phyloP scores from a whole-genome alignment of 495 filamentous ascomycete species.

The Aspergillus biplanus region DNA sequence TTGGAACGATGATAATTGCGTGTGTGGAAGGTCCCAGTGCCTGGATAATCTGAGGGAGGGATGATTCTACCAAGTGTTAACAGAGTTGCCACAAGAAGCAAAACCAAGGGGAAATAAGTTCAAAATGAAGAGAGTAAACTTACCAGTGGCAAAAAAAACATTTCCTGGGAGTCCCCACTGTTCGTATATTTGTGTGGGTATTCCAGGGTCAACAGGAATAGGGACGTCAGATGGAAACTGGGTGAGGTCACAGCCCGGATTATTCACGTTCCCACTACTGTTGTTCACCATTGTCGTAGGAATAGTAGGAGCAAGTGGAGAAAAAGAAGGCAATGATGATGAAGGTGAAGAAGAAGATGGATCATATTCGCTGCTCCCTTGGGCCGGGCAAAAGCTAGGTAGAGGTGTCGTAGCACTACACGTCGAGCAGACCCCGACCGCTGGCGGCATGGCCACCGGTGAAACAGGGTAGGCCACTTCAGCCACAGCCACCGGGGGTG shows the following conservation, averaged over 20 bases:
- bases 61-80: slow-evolving; percentile 3
- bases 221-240: neutral
- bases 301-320: no score
- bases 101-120: neutral
- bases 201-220: neutral
- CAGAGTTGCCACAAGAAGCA: neutral
- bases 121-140: no score
- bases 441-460: neutral
- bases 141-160: slow-evolving; percentile 16
- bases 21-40: slow-evolving; percentile 12
- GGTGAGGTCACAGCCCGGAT: neutral
- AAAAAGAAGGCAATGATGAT: no score
- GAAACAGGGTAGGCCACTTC: slow-evolving; percentile 5
- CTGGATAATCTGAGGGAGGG: slow-evolving; percentile 16
- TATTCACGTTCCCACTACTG: neutral
- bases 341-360: neutral
- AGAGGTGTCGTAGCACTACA: neutral
- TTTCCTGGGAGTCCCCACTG: slow-evolving; percentile 18
- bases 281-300: neutral
- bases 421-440: neutral
- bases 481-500: neutral
- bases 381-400: neutral
- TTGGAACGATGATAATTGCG: slow-evolving; percentile 11
- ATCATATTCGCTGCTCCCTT: neutral
- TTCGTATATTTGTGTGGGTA: slow-evolving; percentile 10